phyloP scores from a whole-genome alignment of 2,329 filamentous ascomycete genomes.

The Ilyonectria mors-panacis region DNA sequence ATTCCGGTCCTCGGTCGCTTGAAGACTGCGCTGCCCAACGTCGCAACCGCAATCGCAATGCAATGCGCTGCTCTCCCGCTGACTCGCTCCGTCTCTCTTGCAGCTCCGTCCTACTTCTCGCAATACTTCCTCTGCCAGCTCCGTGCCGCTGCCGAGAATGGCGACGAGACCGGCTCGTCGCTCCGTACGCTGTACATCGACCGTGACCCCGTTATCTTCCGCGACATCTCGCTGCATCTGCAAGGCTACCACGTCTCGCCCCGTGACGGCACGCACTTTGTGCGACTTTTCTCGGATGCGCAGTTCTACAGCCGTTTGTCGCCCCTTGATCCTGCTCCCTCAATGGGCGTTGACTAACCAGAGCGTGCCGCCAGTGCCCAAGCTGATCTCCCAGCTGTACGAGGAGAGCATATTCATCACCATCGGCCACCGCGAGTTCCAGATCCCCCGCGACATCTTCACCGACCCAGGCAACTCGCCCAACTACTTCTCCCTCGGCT shows the following conservation, averaged over 20 bases:
- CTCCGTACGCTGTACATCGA: slow-evolving; percentile 94
- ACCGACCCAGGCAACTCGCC: slow-evolving; percentile 89
- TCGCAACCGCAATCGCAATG: not conserved
- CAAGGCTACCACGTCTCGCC: slow-evolving; percentile 93
- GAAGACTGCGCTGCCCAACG: not conserved
- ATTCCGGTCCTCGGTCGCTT: not conserved
- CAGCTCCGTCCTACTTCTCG: slow-evolving; percentile 96
- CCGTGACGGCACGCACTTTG: slow-evolving; percentile 87
- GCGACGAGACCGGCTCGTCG: slow-evolving; percentile 63
- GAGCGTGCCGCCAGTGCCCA: slow-evolving; percentile 74
- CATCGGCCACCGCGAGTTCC: slow-evolving; percentile 89
- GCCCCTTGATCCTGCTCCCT: not conserved
- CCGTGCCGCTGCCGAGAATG: slow-evolving; percentile 71
- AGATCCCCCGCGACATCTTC: slow-evolving; percentile 91
- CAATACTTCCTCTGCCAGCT: slow-evolving; percentile 93
- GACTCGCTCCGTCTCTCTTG: slow-evolving; percentile 22
- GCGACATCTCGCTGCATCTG: slow-evolving; percentile 89
- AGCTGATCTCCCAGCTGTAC: slow-evolving; percentile 90
- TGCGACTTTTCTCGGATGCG: slow-evolving; percentile 92
- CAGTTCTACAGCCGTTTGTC: slow-evolving; percentile 89
- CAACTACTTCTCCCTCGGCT: slow-evolving; percentile 95
- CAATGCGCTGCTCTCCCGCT: slow-evolving; percentile 23
- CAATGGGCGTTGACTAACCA: slow-evolving; percentile 17
- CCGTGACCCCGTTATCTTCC: slow-evolving; percentile 89
- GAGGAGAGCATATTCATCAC: slow-evolving; percentile 93